phyloP scores from a whole-genome alignment of 306 rosid genomes.

The Castanopsis chinensis region DNA sequence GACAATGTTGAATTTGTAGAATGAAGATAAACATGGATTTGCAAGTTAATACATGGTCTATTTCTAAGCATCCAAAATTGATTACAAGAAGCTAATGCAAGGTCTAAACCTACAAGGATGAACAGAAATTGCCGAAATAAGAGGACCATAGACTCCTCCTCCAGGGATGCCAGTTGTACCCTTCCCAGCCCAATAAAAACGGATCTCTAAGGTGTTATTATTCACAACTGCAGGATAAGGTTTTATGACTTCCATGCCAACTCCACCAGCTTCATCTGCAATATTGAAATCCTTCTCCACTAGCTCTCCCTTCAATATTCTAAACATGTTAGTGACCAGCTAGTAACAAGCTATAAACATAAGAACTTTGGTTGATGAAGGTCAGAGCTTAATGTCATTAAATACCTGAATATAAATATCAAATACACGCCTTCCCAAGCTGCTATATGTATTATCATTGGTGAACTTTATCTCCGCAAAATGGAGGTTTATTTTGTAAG shows the following conservation, averaged over 20 bases:
- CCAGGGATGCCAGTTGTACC: conserved; percentile 33
- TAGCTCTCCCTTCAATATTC: conserved; percentile 25
- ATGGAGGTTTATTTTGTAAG: conserved; percentile 39
- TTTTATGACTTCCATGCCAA: conserved; percentile 15
- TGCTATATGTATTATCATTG: conserved; percentile 10
- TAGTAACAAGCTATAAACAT: neutral
- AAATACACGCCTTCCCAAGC: conserved; percentile 55
- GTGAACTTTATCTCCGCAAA: conserved; percentile 43
- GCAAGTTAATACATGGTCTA: too few relatives aligned
- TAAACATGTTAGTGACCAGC: neutral
- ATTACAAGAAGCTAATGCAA: too few relatives aligned
- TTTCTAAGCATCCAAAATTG: too few relatives aligned
- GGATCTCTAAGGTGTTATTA: conserved; percentile 31
- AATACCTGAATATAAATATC: conserved; percentile 45
- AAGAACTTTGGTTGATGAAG: neutral
- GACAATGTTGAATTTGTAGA: too few relatives aligned
- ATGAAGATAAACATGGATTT: too few relatives aligned
- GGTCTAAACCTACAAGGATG: conserved; percentile 21
- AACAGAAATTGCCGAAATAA: conserved; percentile 45
- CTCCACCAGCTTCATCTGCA: conserved; percentile 31
- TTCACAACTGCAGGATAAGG: conserved; percentile 8
- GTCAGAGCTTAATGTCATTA: neutral
- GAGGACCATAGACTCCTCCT: conserved; percentile 48
- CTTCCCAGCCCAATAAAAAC: conserved; percentile 48
- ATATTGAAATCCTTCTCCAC: conserved; percentile 41